Evolutionary conservation across 768 basidiomycete genomes (phyloP), one percentile per base, ranked within the genome.

Genomic region (button mushroom (Agaricus bisporus)): DNA sequence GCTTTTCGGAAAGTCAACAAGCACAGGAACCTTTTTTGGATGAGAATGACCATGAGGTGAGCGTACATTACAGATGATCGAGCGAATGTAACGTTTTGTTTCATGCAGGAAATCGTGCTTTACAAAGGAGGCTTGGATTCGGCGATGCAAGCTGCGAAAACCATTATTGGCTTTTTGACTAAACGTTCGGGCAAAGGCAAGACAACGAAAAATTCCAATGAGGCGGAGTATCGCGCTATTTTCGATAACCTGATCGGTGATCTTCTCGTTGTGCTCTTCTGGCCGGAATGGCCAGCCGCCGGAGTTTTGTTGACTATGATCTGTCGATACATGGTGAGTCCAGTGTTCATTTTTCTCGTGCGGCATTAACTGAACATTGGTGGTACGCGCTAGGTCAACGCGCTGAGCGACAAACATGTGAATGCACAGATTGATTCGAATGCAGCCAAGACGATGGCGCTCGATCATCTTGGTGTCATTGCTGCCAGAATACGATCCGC

Each of bases 281-380:
- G 91, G 83, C 95, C 97, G 0, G 97, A 99, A 68, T 99, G 95
- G 94, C 97, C 97, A 5, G 95, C 91, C 9, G 91, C 97, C 1
- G 79, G 84, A 41, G 68, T 97, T 15, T 74, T 97, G 37, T 70
- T 98, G 36, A 81, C 78, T 41, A 86, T 97, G 44, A 81, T 86
- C 6, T 88, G 85, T 58, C 88, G 85, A 64, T 86, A 85, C 59
- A 91, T 98, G 91, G 95, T 92, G 55, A 9, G 77, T 59, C 5
- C 20, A 56, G 4, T 25, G 22, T 29, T 49, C 15, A 41, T 46
- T 38, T 35, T 9, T 25, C 32, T 9, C 4, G 29, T 14, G 32
- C 28, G 18, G 25, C 2, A 20, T 20, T 43, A 7, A 26, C n/a
- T 43, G 18, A 26, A 12, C 20, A 4, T 17, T 41, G 41, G 20